A percentile compares a stretch with the other conserved stretches of the same genome.
Evolutionary conservation across 176 grass and related monocot species (phyloP).

Genomic region (Oryza meyeriana): DNA sequence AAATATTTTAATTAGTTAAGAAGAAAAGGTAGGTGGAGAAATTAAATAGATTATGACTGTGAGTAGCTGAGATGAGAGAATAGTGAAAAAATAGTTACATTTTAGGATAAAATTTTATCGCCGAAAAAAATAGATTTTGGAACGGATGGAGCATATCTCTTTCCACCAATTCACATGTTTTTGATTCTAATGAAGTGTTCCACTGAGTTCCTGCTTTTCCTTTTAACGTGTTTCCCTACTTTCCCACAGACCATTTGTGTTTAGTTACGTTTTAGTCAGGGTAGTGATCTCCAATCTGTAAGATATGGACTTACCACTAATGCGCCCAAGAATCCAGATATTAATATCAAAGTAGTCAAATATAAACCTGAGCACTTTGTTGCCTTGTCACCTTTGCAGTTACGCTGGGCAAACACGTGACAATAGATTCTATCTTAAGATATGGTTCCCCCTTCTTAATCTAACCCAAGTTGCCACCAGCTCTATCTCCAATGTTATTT

Average conservation of each 20-base stretch:
- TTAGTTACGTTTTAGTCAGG: not conserved
- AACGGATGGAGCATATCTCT: no score
- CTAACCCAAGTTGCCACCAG: not conserved
- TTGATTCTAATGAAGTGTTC: not conserved
- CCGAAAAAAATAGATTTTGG: no score
- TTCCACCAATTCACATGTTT: not conserved
- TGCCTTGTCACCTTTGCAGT: not conserved
- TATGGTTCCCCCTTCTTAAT: not conserved
- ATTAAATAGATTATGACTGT: no score
- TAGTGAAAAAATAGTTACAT: no score
- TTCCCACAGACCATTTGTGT: not conserved
- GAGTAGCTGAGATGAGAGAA: no score
- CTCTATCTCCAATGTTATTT: not conserved
- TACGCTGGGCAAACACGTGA: slow-evolving; percentile 16
- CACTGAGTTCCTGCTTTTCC: not conserved
- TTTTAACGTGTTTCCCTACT: not conserved
- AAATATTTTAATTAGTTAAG: no score
- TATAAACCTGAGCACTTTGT: slow-evolving; percentile 4
- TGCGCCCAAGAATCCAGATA: not conserved
- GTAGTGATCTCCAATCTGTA: slow-evolving; percentile 12
- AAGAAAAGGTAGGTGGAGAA: no score
- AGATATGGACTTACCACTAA: not conserved
- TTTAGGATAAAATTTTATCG: no score
- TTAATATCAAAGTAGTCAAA: not conserved
- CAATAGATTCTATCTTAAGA: not conserved